Conservation (phyloP, 2,329 filamentous ascomycete genomes). For the Epichloe festucae region DNA sequence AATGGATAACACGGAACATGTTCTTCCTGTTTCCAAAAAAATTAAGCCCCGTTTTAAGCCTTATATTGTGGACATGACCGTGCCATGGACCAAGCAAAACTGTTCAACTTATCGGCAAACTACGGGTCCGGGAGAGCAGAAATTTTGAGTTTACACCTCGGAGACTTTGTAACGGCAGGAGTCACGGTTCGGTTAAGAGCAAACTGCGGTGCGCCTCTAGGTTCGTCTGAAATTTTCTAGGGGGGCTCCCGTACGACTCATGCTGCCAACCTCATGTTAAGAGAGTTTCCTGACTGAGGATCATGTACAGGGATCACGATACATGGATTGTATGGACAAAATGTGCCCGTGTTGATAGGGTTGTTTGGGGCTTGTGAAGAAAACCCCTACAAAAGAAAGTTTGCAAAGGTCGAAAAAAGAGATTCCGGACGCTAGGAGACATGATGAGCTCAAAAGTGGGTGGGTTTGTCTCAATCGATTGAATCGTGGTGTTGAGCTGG, state of each 20-base stretch:
- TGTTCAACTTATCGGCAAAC: background rate
- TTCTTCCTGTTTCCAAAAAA: background rate
- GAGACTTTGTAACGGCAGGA: background rate
- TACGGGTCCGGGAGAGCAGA: background rate
- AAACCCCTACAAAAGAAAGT: background rate
- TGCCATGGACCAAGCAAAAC: background rate
- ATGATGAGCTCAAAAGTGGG: background rate
- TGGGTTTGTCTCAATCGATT: background rate
- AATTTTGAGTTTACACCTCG: background rate
- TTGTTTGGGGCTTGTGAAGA: background rate
- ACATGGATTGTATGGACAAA: background rate
- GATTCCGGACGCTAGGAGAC: background rate
- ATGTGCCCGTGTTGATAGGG: no score
- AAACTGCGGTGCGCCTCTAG: background rate
- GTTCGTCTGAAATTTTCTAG: background rate
- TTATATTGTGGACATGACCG: background rate
- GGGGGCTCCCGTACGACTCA: no score
- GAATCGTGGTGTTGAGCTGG: background rate
- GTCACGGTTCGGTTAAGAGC: background rate
- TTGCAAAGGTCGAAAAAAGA: background rate
- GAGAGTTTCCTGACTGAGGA: background rate
- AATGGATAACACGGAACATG: background rate
- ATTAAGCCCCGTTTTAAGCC: background rate
- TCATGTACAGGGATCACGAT: background rate
- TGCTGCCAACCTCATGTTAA: background rate